A percentile compares a stretch with the other conserved stretches of the same genome.
These are phyloP conservation scores for Fragaria nilgerrensis DNA, from an alignment of 306 rosid genomes.

Conservation along the genomic window DNA sequence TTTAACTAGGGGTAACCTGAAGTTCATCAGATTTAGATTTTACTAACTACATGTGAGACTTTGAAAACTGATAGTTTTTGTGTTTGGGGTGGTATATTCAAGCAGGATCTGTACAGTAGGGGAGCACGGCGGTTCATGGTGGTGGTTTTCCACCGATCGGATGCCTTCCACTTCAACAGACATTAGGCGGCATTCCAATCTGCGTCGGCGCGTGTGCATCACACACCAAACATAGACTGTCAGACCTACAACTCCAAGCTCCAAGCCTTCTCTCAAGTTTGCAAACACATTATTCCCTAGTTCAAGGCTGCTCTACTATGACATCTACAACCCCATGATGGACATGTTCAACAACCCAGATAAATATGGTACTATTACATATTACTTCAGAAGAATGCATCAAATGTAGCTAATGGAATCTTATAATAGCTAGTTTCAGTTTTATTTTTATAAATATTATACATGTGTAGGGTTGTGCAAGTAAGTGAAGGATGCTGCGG, in stretches of 20 bases:
- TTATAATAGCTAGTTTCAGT: not conserved
- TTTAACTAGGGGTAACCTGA: too few species aligned
- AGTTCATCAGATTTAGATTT: not conserved
- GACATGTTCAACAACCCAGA: slow-evolving; percentile 37
- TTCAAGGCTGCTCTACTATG: slow-evolving; percentile 33
- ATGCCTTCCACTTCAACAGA: slow-evolving; percentile 37
- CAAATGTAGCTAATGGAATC: not conserved
- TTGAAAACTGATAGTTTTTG: not conserved
- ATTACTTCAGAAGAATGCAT: not conserved
- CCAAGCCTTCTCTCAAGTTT: slow-evolving; percentile 18
- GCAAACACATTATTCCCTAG: slow-evolving; percentile 30
- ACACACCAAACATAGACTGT: slow-evolving; percentile 28
- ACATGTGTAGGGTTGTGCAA: slow-evolving; percentile 26
- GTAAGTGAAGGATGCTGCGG: slow-evolving; percentile 50
- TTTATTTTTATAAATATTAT: not conserved
- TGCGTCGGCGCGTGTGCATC: slow-evolving; percentile 28
- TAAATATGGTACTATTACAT: slow-evolving; percentile 31
- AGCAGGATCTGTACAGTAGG: slow-evolving; percentile 29
- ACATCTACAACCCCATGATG: slow-evolving; percentile 29
- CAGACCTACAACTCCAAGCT: slow-evolving; percentile 41
- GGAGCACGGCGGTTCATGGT: slow-evolving; percentile 40
- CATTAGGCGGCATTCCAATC: slow-evolving; percentile 10
- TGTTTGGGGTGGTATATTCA: not conserved
- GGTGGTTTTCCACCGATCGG: slow-evolving; percentile 51
- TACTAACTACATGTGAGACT: not conserved